Evolutionary conservation across 306 rosid genomes (phyloP).

Genomic region (Rubus idaeus): DNA sequence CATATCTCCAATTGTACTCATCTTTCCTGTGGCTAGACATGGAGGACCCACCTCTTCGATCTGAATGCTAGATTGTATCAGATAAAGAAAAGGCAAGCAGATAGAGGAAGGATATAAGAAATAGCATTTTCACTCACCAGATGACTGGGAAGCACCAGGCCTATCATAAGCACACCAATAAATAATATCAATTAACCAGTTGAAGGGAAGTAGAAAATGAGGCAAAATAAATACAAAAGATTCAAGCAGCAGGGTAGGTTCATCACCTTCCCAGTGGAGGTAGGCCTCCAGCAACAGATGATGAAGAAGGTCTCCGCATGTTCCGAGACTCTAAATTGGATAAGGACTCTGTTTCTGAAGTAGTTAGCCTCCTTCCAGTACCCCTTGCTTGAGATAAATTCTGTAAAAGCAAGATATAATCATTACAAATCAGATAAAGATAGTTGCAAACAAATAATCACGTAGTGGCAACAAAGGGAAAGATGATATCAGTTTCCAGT

Average conservation of each 20-base stretch:
- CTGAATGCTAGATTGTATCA: constrained; percentile 58
- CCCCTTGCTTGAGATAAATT: constrained; percentile 81
- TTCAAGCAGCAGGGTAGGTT: constrained; percentile 21
- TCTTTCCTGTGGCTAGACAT: constrained; percentile 80
- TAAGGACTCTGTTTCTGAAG: constrained; percentile 70
- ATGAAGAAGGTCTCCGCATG: constrained; percentile 81
- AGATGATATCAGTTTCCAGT: background rate
- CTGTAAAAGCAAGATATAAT: constrained; percentile 41
- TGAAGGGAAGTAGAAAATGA: background rate
- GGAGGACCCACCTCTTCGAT: constrained; percentile 95
- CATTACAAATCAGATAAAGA: background rate
- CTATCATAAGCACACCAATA: constrained; percentile 46
- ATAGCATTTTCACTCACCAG: constrained; percentile 62
- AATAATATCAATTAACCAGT: constrained; percentile 30
- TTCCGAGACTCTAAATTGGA: constrained; percentile 73
- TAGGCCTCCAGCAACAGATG: constrained; percentile 92
- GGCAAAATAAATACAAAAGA: background rate
- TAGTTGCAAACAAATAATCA: background rate
- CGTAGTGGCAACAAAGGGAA: background rate
- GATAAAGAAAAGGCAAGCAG: constrained; percentile 35
- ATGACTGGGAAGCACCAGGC: constrained; percentile 80
- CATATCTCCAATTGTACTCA: constrained; percentile 93
- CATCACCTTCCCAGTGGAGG: constrained; percentile 95
- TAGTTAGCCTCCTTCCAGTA: constrained; percentile 71
- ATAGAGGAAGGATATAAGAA: constrained; percentile 19